A percentile compares a stretch with the other conserved stretches of the same genome.
Evolutionary conservation across 192 early-diverging fungal genomes (phyloP).

Genomic region (Allomyces arbusculus): DNA sequence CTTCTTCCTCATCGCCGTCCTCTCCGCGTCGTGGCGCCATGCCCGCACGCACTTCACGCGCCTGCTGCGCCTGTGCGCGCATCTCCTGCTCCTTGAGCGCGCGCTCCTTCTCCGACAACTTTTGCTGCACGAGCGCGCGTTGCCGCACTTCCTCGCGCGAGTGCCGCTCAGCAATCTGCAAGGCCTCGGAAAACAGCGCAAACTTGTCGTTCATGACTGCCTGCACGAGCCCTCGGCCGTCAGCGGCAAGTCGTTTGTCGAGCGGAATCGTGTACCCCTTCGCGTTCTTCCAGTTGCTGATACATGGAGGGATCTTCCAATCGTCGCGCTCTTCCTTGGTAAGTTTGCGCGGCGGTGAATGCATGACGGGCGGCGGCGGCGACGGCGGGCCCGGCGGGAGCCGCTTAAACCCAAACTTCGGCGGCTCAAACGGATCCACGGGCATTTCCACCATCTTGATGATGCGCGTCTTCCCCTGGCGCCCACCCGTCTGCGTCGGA

Average conservation of each 20-base stretch:
- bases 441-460: constrained; percentile 89
- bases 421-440: constrained; percentile 89
- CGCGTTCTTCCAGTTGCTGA: constrained; percentile 99
- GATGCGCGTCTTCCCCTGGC: constrained; percentile 52
- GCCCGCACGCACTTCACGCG: constrained; percentile 69
- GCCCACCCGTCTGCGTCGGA: constrained; percentile 51
- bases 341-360: constrained; percentile 91
- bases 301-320: constrained; percentile 97
- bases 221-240: constrained; percentile 87
- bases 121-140: constrained; percentile 73
- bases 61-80: constrained; percentile 71
- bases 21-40: constrained; percentile 13
- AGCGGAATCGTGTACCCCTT: constrained; percentile 98
- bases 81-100: constrained; percentile 79
- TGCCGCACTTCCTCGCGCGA: constrained; percentile 85
- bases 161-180: constrained; percentile 78
- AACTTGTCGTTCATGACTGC: constrained; percentile 84
- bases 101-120: constrained; percentile 83
- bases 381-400: constrained; percentile 63
- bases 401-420: constrained; percentile 80
- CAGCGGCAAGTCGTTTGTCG: constrained; percentile 93
- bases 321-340: constrained; percentile 88
- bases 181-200: constrained; percentile 83
- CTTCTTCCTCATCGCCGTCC: constrained; percentile 8
- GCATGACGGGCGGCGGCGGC: constrained; percentile 92